Percentiles rank a stretch among this genome's conserved stretches.
phyloP scores from a whole-genome alignment of 371 early-diverging fungal species.

The Scutellospora calospora region DNA sequence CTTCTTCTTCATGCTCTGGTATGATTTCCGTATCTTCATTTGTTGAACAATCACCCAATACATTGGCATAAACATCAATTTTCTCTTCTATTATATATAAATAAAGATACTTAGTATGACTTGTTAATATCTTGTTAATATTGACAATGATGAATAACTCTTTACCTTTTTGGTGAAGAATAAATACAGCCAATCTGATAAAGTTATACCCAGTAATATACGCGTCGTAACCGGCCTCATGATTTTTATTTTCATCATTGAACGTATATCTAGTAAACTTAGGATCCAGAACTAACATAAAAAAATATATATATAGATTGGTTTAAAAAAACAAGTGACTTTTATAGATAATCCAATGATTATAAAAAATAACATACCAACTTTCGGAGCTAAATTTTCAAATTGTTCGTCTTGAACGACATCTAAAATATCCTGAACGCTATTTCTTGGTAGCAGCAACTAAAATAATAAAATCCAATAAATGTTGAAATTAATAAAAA shows the following conservation, averaged over 20 bases:
- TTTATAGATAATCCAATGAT: background rate
- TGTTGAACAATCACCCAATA: background rate
- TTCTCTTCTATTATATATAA: constrained; percentile 8
- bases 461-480: background rate
- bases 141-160: background rate
- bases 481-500: background rate
- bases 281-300: constrained; percentile 3
- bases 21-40: background rate
- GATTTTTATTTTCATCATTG: constrained; percentile 56
- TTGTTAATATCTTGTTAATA: background rate
- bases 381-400: constrained; percentile 48
- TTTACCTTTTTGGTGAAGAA: constrained; percentile 35
- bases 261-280: constrained; percentile 28
- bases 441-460: constrained; percentile 45
- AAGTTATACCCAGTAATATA: constrained; percentile 84
- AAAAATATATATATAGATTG: background rate
- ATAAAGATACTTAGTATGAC: background rate
- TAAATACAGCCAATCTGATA: constrained; percentile 49
- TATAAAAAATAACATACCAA: constrained; percentile 51
- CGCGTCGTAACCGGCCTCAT: constrained; percentile 94
- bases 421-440: constrained; percentile 50
- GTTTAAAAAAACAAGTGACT: background rate
- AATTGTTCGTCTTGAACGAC: constrained; percentile 49
- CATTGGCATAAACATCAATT: constrained; percentile 7
- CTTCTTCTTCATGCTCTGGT: background rate